Base-by-base conservation (phyloP, 2,329 filamentous ascomycete genomes). In the Cercospora canescens region DNA sequence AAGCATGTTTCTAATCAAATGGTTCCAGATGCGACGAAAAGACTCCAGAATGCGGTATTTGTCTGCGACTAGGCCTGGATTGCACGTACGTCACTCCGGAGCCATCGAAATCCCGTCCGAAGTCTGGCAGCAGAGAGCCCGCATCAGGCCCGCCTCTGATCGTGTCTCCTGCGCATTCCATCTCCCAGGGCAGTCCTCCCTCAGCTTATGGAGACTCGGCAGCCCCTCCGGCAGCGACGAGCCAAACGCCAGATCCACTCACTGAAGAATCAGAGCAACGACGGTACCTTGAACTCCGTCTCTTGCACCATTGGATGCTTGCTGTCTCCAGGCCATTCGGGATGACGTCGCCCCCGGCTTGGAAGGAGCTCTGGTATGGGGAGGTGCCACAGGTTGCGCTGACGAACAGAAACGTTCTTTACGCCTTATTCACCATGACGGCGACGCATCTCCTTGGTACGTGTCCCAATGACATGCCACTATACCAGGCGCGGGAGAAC, bases 11-110 rank as follows among this genome's bases (percentile, higher is more conserved):
- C 60, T 62, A 50, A 62, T 32, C 11, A 14, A 28, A 3, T 16
- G 28, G n/a, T 6, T 34, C 14, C 37, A 62, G 60, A 50, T 88
- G 86, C 68, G 86, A 87, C 69, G 85, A 87, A 71, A 71, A 72
- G 1, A 82, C 78, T 34, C 86, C 85, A 0, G 69, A 73, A 1
- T 88, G 85, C 70, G 76, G 76, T 24, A 83, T 81, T 60, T 88
- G 86, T 70, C 57, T 75, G 11, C 70, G 76, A 1, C 85, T 82
- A 55, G 80, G 83, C 14, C 81, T 85, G 6, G 75, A 78, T 8
- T 87, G 85, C 73, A 80, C 79, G 57, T 86, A 84, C 68, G 76
- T 65, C 6, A 60, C 55, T 3, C 63, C 65, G 9, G 70, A 72
- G 54, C 67, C 70, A 18, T 59, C 67, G 9, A 64, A 65, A 30